A percentile compares a stretch with the other conserved stretches of the same genome.
Conservation (phyloP, 208 protist species). For the Wallacemonas sp. region DNA sequence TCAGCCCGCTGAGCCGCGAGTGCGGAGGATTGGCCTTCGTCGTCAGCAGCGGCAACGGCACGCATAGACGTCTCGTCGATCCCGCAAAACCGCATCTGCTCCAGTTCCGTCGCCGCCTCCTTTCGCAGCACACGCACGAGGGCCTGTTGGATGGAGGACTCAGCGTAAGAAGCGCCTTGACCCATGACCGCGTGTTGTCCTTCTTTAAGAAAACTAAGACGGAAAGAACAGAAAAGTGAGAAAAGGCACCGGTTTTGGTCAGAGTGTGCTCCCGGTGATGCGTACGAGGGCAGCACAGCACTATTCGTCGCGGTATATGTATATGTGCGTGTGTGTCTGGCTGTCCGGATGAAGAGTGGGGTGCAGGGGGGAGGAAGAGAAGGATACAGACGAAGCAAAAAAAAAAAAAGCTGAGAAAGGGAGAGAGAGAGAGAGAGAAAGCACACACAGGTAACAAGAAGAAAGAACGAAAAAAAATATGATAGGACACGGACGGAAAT, state of each 20-base stretch:
- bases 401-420: not conserved
- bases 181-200: constrained; percentile 30
- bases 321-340: not conserved
- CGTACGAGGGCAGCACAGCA: no score
- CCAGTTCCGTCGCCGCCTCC: constrained; percentile 31
- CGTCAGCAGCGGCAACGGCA: not conserved
- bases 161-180: constrained; percentile 52
- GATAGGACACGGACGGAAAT: not conserved
- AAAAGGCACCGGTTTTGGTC: constrained; percentile 6
- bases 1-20: not conserved
- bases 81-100: constrained; percentile 25
- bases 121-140: constrained; percentile 33
- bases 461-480: constrained; percentile 7
- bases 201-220: constrained; percentile 11
- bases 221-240: not conserved
- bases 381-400: no score
- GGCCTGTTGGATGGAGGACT: constrained; percentile 38
- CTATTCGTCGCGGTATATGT: not conserved
- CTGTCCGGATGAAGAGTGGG: no score
- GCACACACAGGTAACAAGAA: not conserved
- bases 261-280: no score
- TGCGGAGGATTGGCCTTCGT: not conserved
- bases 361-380: not conserved
- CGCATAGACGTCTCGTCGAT: not conserved
- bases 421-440: constrained; percentile 7